phyloP scores from a whole-genome alignment of 1,284 basidiomycete genomes.

The Ganoderma leucocontextum region DNA sequence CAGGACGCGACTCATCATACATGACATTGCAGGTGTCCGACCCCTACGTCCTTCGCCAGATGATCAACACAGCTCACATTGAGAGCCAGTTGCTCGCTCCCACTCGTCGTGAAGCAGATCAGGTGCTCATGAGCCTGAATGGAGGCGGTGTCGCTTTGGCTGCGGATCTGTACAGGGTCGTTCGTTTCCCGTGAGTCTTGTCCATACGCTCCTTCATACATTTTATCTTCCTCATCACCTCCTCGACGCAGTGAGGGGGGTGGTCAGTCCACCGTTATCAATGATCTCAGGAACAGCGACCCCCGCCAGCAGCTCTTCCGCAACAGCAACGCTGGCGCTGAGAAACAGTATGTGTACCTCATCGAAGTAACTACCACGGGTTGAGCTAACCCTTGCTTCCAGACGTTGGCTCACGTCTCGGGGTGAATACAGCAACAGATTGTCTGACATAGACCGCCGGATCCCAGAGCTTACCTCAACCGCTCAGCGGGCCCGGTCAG shows the following conservation, averaged over 20 bases:
- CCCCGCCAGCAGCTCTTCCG: conserved; percentile 60
- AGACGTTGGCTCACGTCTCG: conserved; percentile 35
- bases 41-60: conserved; percentile 78
- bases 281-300: conserved; percentile 48
- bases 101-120: conserved; percentile 68
- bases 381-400: background rate
- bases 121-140: conserved; percentile 53
- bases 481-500: conserved; percentile 18
- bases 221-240: background rate
- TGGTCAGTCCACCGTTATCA: conserved; percentile 53
- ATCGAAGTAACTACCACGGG: background rate
- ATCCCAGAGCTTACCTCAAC: conserved; percentile 17
- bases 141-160: conserved; percentile 67
- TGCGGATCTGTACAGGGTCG: conserved; percentile 65
- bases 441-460: conserved; percentile 16
- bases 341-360: conserved; percentile 43
- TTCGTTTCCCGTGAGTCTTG: conserved; percentile 65
- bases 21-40: conserved; percentile 68
- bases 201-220: background rate
- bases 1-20: conserved; percentile 6
- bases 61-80: conserved; percentile 81
- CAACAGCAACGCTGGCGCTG: conserved; percentile 42
- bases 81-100: conserved; percentile 77
- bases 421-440: conserved; percentile 30
- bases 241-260: conserved; percentile 67